Evolutionary conservation across 1,284 basidiomycete genomes (phyloP).

Genomic region (Melampsora larici-populina): DNA sequence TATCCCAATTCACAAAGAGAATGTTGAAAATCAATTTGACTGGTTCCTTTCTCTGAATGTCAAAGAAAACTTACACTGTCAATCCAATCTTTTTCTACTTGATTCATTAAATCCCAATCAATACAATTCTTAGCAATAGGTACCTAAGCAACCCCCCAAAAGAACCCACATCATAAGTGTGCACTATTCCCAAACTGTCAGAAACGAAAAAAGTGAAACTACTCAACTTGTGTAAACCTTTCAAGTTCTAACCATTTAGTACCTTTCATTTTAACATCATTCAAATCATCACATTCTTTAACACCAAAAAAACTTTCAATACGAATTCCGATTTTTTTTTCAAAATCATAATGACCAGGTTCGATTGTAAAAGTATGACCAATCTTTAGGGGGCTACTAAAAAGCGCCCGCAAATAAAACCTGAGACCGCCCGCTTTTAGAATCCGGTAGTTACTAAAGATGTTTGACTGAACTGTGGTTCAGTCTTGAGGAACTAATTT

Average conservation of each 20-base stretch:
- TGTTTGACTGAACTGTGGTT: too few species aligned
- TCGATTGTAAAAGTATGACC: constrained; percentile 1
- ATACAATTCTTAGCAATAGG: constrained; percentile 3
- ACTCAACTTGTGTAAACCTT: not conserved
- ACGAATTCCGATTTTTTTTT: not conserved
- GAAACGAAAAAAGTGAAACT: not conserved
- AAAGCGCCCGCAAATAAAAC: too few species aligned
- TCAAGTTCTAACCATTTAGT: not conserved
- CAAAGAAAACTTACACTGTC: not conserved
- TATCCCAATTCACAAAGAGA: not conserved
- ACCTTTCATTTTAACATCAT: not conserved
- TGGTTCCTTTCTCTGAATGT: too few species aligned
- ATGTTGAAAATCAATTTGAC: too few species aligned
- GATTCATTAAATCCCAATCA: not conserved
- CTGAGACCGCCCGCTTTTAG: too few species aligned
- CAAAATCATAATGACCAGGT: not conserved
- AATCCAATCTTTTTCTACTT: not conserved
- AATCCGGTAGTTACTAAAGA: too few species aligned
- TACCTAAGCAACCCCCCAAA: not conserved
- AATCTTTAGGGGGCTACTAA: too few species aligned
- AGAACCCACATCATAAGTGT: not conserved
- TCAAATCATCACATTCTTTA: not conserved
- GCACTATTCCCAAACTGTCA: not conserved
- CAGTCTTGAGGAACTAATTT: too few species aligned
- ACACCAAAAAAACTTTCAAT: constrained; percentile 4